A percentile compares a stretch with the other conserved stretches of the same genome.
Evolutionary conservation across 345 rosid genomes (phyloP).

Genomic region (Euphorbia peplus): DNA sequence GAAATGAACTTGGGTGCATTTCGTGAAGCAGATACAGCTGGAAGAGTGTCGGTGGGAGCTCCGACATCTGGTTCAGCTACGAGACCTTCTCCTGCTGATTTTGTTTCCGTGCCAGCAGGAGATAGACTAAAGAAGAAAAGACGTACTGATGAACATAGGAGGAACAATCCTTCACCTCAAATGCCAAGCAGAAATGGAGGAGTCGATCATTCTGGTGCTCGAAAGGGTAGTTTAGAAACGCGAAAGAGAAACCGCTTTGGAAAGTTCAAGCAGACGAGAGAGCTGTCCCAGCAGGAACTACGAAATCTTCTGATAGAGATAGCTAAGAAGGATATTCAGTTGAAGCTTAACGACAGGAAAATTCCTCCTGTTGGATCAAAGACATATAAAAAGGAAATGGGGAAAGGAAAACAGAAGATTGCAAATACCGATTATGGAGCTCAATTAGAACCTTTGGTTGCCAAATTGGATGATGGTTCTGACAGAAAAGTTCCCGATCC

Average conservation of each 20-base stretch:
- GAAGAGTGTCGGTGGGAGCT: constrained; percentile 11
- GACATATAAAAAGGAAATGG: constrained; percentile 13
- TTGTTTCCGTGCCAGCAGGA: constrained; percentile 16
- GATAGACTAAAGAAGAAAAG: constrained; percentile 29
- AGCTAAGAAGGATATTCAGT: constrained; percentile 34
- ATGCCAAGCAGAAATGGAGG: constrained; percentile 14
- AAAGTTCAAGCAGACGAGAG: constrained; percentile 10
- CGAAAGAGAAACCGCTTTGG: constrained; percentile 14
- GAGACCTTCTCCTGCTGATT: constrained; percentile 11
- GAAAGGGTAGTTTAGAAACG: constrained; percentile 13
- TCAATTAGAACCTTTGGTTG: constrained; percentile 18
- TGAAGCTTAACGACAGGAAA: constrained; percentile 29
- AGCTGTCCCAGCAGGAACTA: constrained; percentile 24
- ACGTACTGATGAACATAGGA: constrained; percentile 12
- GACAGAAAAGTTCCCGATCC: constrained; percentile 15
- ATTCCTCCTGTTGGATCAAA: too few relatives aligned
- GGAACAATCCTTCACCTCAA: constrained; percentile 7
- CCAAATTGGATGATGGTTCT: constrained; percentile 16
- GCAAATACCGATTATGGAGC: constrained; percentile 14
- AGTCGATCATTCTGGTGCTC: constrained; percentile 6
- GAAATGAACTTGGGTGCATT: constrained; percentile 15
- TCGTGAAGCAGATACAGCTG: constrained; percentile 16
- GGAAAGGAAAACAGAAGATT: constrained; percentile 19
- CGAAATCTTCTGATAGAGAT: constrained; percentile 33
- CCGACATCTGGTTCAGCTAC: constrained; percentile 10